phyloP scores from a whole-genome alignment of 2,329 filamentous ascomycete species.

The Pseudocercospora eumusae region DNA sequence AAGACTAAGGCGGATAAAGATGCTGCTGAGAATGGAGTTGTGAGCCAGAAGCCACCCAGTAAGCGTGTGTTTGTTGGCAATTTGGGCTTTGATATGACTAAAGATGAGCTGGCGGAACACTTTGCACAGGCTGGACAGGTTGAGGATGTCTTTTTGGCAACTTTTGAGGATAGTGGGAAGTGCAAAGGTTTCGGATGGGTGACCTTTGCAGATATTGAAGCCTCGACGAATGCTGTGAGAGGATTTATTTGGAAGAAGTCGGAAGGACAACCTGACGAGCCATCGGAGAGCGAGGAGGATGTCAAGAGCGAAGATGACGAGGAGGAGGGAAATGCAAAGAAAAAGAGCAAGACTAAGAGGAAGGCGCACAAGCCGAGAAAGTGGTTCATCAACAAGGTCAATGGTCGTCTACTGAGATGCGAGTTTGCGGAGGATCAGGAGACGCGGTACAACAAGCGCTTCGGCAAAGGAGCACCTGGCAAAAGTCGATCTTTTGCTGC shows the following conservation, averaged over 20 bases:
- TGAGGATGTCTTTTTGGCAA: slow-evolving; percentile 81
- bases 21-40: slow-evolving; percentile 40
- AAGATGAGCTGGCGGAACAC: slow-evolving; percentile 76
- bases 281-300: slow-evolving; percentile 17
- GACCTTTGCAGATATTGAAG: slow-evolving; percentile 77
- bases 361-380: slow-evolving; percentile 54
- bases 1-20: slow-evolving; percentile 42
- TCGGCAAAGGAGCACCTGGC: slow-evolving; percentile 61
- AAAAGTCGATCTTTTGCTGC: slow-evolving; percentile 28
- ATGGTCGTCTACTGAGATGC: slow-evolving; percentile 78
- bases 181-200: slow-evolving; percentile 98
- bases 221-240: slow-evolving; percentile 73
- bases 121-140: slow-evolving; percentile 84
- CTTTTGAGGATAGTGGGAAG: slow-evolving; percentile 94
- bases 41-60: slow-evolving; percentile 62
- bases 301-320: slow-evolving; percentile 35
- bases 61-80: slow-evolving; percentile 80
- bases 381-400: slow-evolving; percentile 83
- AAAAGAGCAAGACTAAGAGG: slow-evolving; percentile 40
- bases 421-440: slow-evolving; percentile 93
- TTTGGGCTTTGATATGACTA: slow-evolving; percentile 56
- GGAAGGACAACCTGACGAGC: slow-evolving; percentile 50
- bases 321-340: slow-evolving; percentile 41
- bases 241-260: slow-evolving; percentile 73
- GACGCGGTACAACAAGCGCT: slow-evolving; percentile 89